These are phyloP conservation scores for Tillandsia leiboldiana DNA, from an alignment of 176 grass and related monocot genomes.

Conservation along the genomic window DNA sequence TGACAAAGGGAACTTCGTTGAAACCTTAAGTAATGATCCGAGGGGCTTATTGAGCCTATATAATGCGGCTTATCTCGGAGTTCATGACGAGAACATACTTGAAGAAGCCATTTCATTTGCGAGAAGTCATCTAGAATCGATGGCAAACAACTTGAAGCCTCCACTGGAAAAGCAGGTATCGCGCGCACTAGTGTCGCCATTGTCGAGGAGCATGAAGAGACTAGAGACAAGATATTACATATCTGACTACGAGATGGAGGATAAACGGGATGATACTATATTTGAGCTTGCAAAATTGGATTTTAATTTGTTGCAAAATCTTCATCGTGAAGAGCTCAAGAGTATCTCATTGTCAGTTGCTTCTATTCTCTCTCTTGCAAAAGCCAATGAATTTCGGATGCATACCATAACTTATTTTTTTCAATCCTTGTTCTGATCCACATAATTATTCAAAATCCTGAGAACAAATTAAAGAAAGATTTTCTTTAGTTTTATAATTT, in stretches of 20 bases:
- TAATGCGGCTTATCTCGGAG: too few species aligned
- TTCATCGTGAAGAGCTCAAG: conserved; percentile 29
- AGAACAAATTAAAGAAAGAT: not conserved
- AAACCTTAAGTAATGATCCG: not conserved
- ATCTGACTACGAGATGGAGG: conserved; percentile 4
- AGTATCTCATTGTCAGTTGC: conserved; percentile 19
- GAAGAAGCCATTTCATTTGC: conserved; percentile 9
- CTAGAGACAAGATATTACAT: conserved; percentile 25
- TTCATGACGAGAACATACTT: conserved; percentile 27
- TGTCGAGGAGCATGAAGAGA: conserved; percentile 16
- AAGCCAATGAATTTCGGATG: not conserved
- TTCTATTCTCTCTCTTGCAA: not conserved
- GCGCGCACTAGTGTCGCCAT: conserved; percentile 17
- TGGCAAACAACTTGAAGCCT: not conserved
- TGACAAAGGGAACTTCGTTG: not conserved
- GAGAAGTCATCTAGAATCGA: not conserved
- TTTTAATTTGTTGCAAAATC: conserved; percentile 21
- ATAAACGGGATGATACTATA: not conserved
- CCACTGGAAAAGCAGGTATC: conserved; percentile 15
- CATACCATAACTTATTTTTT: too few species aligned
- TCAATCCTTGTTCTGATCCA: too few species aligned
- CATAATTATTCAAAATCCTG: too few species aligned
- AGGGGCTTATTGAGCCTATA: not conserved
- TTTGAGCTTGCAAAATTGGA: conserved; percentile 34
- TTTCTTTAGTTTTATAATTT: not conserved